These are phyloP conservation scores for Brettanomyces sp. DNA, from an alignment of 805 yeast species.

Conservation along the genomic window DNA sequence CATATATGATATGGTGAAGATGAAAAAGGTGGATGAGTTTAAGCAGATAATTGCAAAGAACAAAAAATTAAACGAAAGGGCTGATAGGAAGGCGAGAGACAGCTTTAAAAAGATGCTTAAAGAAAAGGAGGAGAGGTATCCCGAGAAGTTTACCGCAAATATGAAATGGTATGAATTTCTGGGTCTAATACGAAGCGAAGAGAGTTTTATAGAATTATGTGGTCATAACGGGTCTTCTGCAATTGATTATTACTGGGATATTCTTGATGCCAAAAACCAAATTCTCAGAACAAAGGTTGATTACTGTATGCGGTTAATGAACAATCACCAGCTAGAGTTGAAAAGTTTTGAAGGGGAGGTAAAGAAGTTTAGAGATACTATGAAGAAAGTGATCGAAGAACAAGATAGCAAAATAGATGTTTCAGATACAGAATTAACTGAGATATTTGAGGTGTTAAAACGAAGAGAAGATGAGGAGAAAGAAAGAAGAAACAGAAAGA, in stretches of 20 bases:
- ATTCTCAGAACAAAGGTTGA: slow-evolving; percentile 50
- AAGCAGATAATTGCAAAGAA: slow-evolving; percentile 20
- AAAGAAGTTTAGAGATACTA: slow-evolving; percentile 7
- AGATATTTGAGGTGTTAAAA: slow-evolving; percentile 13
- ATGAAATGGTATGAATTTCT: slow-evolving; percentile 54
- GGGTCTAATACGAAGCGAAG: slow-evolving; percentile 41
- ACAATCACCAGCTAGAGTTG: slow-evolving; percentile 11
- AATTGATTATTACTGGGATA: slow-evolving; percentile 67
- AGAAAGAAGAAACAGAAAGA: slow-evolving; percentile 1
- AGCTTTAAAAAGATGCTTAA: slow-evolving; percentile 40
- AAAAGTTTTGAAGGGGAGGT: slow-evolving; percentile 1
- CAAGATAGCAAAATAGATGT: slow-evolving; percentile 4
- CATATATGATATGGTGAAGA: slow-evolving; percentile 31
- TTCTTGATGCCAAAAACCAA: slow-evolving; percentile 52
- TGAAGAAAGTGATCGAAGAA: slow-evolving; percentile 3
- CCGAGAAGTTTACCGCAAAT: slow-evolving; percentile 31
- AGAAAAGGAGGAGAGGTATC: slow-evolving; percentile 22
- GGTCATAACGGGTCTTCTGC: slow-evolving; percentile 78
- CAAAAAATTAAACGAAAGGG: slow-evolving; percentile 35
- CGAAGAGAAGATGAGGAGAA: slow-evolving; percentile 3
- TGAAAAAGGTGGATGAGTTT: slow-evolving; percentile 22
- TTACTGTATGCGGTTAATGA: slow-evolving; percentile 41
- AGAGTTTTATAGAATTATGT: slow-evolving; percentile 47
- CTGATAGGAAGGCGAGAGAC: slow-evolving; percentile 61
- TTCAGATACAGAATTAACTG: slow-evolving; percentile 8